Evolutionary conservation across 169 alveolate species (phyloP), one percentile per base, ranked within the genome.

Genomic region (Cryptosporidium canis): DNA sequence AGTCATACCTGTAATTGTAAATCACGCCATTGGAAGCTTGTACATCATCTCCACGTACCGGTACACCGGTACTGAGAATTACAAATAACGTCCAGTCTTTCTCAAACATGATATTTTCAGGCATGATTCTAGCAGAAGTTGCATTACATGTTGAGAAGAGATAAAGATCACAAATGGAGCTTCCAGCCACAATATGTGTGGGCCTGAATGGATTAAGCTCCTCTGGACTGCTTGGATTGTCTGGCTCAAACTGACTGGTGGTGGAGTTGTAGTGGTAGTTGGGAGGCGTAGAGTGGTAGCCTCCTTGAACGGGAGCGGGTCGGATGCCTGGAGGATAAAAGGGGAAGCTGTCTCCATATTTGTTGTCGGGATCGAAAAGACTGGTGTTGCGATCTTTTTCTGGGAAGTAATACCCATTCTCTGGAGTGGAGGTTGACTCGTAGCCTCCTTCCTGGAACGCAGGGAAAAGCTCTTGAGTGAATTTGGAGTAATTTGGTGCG

Each of bases 1-100:
- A 67, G 12, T 67, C 41, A 43, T 67, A 67, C 44, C 31, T 67
- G 18, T 67, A 67, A 39, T 67, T 67, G 31, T 41, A 67, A 67
- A 24, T 67, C n/a, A n/a, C 18, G 21, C 4, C 0, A 67, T 27
- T n/a, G n/a, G n/a, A n/a, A n/a, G n/a, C n/a, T n/a, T n/a, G n/a
- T n/a, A n/a, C 51, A 66, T 12, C 14, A 24, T 61, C 4, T 24
- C 65, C 21, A n/a, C 31, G 1, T 5, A 8, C 9, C 3, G 83
- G 83, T 44, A 67, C 63, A n/a, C 83, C 83, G n/a, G 83, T 41
- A 67, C 83, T 67, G 37, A 67, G 0, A 18, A 66, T 66, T 16
- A 66, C 82, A 1, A 66, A 66, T 1, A 66, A 66, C 37, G 82
- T 66, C 82, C 82, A 66, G 8, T 41, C 55, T 0, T 66, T 24